These are phyloP conservation scores for Microbotryum lychnidis-dioicae DNA, from an alignment of 1,284 basidiomycete species.

Conservation along the genomic window DNA sequence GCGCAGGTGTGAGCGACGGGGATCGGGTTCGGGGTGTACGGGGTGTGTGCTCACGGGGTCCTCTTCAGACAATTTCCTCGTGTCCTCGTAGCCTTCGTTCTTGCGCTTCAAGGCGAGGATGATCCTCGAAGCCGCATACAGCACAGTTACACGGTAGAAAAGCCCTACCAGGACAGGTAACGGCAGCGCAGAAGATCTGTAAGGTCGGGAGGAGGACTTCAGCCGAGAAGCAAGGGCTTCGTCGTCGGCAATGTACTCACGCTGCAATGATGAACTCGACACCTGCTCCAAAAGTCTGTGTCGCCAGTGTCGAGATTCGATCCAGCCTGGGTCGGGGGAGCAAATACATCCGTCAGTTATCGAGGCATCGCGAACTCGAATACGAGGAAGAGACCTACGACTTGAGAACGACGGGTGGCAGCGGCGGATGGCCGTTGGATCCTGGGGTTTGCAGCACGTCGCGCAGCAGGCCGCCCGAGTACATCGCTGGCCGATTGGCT, in stretches of 20 bases:
- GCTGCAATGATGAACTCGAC: slow-evolving; percentile 34
- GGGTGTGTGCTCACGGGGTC: slow-evolving; percentile 17
- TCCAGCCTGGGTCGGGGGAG: slow-evolving; percentile 7
- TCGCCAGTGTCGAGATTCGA: slow-evolving; percentile 16
- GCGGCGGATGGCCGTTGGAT: slow-evolving; percentile 29
- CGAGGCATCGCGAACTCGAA: not conserved
- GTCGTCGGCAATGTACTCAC: slow-evolving; percentile 1
- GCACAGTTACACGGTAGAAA: slow-evolving; percentile 34
- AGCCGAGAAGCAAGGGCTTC: not conserved
- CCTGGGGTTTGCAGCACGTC: slow-evolving; percentile 21
- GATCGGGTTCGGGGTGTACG: not conserved
- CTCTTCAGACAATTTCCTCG: slow-evolving; percentile 26
- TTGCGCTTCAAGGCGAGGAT: slow-evolving; percentile 31
- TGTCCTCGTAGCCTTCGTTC: slow-evolving; percentile 31
- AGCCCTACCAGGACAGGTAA: slow-evolving; percentile 35
- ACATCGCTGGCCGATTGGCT: slow-evolving; percentile 31
- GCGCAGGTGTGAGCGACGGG: not conserved
- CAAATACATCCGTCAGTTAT: not conserved
- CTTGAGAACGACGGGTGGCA: slow-evolving; percentile 30
- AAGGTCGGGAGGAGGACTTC: not conserved
- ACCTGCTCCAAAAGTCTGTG: slow-evolving; percentile 32
- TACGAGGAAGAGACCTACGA: slow-evolving; percentile 12
- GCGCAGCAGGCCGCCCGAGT: slow-evolving; percentile 28
- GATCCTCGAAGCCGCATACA: slow-evolving; percentile 34
- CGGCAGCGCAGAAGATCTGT: slow-evolving; percentile 34